A percentile compares a stretch with the other conserved stretches of the same genome.
These are phyloP conservation scores for Aspergillus taichungensis DNA, from an alignment of 495 filamentous ascomycete species.

Conservation along the genomic window DNA sequence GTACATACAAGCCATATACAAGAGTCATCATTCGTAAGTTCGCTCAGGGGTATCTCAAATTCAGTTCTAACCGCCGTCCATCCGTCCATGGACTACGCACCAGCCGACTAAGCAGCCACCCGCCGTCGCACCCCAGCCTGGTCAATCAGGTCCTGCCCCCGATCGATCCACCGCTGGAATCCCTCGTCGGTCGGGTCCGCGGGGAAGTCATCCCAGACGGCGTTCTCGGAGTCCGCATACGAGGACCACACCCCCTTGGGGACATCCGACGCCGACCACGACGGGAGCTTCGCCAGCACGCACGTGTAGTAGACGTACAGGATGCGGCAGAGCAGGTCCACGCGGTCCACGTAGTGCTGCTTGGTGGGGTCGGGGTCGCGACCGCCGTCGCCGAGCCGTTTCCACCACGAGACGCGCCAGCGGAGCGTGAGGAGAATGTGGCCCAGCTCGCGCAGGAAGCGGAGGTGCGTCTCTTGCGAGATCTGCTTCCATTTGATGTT, in stretches of 20 bases:
- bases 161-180: conserved; percentile 35
- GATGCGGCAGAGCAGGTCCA: conserved; percentile 39
- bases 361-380: conserved; percentile 32
- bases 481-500: conserved; percentile 45
- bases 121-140: conserved; percentile 21
- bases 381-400: conserved; percentile 36
- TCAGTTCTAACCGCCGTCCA: too few species aligned
- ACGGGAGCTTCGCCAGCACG: conserved; percentile 38
- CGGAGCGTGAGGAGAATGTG: conserved; percentile 39
- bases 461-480: conserved; percentile 34
- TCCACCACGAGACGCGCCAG: conserved; percentile 45
- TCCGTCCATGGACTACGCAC: too few species aligned
- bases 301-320: conserved; percentile 45
- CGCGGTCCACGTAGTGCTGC: conserved; percentile 39
- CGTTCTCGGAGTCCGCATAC: conserved; percentile 37
- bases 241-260: conserved; percentile 38
- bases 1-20: too few species aligned
- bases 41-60: too few species aligned
- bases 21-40: too few species aligned
- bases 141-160: conserved; percentile 35
- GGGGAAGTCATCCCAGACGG: conserved; percentile 40
- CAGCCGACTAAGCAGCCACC: too few species aligned
- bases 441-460: conserved; percentile 37
- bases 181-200: conserved; percentile 33
- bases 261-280: conserved; percentile 31